phyloP scores from a whole-genome alignment of 2,329 filamentous ascomycete genomes.

The Claviceps capensis region DNA sequence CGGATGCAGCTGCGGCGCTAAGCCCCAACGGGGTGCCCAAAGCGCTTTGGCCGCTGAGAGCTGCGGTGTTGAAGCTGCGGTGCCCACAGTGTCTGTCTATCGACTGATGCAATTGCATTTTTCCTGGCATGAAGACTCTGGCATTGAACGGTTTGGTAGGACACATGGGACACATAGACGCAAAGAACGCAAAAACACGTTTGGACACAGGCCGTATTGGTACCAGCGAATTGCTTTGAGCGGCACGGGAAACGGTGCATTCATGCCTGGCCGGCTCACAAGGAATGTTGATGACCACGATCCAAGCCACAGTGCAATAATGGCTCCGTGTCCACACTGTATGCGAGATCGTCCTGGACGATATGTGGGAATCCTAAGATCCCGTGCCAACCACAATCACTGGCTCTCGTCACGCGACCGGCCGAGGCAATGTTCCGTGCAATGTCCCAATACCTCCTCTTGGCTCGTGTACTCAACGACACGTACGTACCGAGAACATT shows the following conservation, averaged over 20 bases:
- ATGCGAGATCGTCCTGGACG: background rate
- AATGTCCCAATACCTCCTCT: slow-evolving; percentile 2
- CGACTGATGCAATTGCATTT: background rate
- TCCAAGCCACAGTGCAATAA: background rate
- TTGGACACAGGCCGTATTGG: too few species aligned
- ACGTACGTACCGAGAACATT: slow-evolving; percentile 20
- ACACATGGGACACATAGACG: too few species aligned
- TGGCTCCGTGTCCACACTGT: background rate
- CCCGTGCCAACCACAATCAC: background rate
- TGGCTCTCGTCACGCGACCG: slow-evolving; percentile 9
- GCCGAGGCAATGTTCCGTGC: slow-evolving; percentile 6
- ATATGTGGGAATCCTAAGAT: background rate
- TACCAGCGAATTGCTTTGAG: background rate
- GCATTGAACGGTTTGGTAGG: too few species aligned
- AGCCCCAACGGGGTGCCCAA: background rate
- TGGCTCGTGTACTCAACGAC: slow-evolving; percentile 1
- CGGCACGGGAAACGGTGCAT: background rate
- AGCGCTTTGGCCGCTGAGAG: background rate
- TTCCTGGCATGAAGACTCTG: background rate
- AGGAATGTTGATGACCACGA: background rate
- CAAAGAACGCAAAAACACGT: too few species aligned
- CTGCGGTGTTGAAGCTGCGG: background rate
- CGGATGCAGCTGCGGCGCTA: slow-evolving; percentile 6
- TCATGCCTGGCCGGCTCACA: background rate
- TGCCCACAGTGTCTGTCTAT: background rate